phyloP scores from a whole-genome alignment of 2,329 filamentous ascomycete genomes.

The Tolypocladium pustulatum region DNA sequence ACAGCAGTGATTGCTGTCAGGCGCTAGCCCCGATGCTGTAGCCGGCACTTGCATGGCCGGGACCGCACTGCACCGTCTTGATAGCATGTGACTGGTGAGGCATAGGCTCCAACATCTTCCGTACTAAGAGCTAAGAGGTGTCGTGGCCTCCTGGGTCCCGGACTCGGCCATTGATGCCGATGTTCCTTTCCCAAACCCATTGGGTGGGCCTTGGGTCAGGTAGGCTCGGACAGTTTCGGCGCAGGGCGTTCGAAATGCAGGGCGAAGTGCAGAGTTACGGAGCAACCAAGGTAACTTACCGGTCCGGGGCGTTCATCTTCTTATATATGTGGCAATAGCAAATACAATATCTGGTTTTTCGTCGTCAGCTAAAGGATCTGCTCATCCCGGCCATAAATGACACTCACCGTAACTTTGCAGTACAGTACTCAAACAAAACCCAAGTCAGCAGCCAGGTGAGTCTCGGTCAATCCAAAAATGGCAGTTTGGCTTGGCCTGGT shows the following conservation, averaged over 20 bases:
- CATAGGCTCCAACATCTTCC: not conserved
- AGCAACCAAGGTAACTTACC: constrained; percentile 26
- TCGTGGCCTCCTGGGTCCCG: not conserved
- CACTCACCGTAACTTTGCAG: not conserved
- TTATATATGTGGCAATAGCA: not conserved
- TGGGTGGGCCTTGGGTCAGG: not conserved
- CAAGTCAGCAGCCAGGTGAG: not conserved
- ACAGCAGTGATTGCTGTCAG: not conserved
- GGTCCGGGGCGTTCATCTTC: constrained; percentile 47
- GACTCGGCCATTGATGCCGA: not conserved
- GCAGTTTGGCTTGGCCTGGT: not conserved
- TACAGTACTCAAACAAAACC: not conserved
- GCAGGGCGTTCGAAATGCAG: not conserved
- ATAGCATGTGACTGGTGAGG: not conserved
- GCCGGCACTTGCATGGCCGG: not conserved
- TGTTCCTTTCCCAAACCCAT: not conserved
- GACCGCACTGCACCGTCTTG: not conserved
- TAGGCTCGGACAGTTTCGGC: not conserved
- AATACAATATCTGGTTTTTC: not conserved
- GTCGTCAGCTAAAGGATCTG: not conserved
- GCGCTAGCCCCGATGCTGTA: not conserved
- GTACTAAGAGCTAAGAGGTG: not conserved
- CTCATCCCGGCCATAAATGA: not conserved
- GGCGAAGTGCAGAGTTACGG: no score
- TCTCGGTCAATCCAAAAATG: not conserved